These are phyloP conservation scores for Lentinula detonsa DNA, from an alignment of 768 basidiomycete genomes.

Conservation along the genomic window DNA sequence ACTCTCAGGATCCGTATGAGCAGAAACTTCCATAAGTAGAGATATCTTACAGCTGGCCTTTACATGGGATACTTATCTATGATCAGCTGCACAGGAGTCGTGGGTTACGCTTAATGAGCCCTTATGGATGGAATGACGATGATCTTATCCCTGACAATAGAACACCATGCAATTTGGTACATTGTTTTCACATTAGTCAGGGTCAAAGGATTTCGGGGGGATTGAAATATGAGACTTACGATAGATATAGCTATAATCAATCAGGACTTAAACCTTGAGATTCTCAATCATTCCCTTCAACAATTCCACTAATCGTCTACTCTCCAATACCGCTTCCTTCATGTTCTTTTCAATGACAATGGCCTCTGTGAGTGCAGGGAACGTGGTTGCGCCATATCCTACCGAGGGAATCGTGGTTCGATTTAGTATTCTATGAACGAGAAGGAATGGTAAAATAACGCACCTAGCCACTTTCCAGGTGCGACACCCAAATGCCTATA, in stretches of 20 bases:
- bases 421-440: background rate
- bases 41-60: too few species aligned
- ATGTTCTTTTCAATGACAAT: conserved; percentile 63
- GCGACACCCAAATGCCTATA: conserved; percentile 22
- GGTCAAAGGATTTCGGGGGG: too few species aligned
- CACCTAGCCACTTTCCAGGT: conserved; percentile 7
- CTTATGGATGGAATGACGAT: too few species aligned
- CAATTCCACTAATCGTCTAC: conserved; percentile 44
- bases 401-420: background rate
- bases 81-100: too few species aligned
- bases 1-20: too few species aligned
- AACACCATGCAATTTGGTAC: too few species aligned
- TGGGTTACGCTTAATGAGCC: too few species aligned
- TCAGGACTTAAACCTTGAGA: background rate
- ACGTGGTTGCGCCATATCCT: conserved; percentile 84
- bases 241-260: background rate
- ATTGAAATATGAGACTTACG: background rate
- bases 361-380: conserved; percentile 77
- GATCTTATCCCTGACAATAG: too few species aligned
- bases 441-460: background rate
- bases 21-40: too few species aligned
- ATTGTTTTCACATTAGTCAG: too few species aligned
- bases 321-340: conserved; percentile 56
- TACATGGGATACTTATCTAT: too few species aligned
- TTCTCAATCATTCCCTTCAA: conserved; percentile 43